phyloP scores from a whole-genome alignment of 768 basidiomycete species.

The Tephrocybe sp. region DNA sequence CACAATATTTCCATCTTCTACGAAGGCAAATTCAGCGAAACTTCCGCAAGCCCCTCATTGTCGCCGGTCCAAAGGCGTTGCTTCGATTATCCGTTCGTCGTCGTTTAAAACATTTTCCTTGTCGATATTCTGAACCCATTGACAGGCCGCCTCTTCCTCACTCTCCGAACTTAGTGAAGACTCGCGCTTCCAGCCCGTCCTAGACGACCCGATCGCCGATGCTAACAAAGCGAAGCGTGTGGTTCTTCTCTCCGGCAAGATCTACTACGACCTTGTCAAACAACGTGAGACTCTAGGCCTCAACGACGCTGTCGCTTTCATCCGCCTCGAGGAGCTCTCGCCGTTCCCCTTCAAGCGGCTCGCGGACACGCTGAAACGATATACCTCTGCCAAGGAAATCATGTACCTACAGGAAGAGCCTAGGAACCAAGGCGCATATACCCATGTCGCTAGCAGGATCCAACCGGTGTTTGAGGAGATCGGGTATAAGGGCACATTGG shows the following conservation, averaged over 20 bases:
- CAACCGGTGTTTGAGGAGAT: slow-evolving; percentile 44
- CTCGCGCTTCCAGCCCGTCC: slow-evolving; percentile 66
- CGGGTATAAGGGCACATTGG: slow-evolving; percentile 33
- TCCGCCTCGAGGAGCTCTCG: slow-evolving; percentile 83
- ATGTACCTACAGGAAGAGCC: slow-evolving; percentile 83
- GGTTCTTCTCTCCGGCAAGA: slow-evolving; percentile 78
- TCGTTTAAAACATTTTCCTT: neutral
- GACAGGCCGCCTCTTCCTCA: slow-evolving; percentile 73
- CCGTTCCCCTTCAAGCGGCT: slow-evolving; percentile 81
- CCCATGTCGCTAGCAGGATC: slow-evolving; percentile 63
- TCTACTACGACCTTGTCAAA: slow-evolving; percentile 85
- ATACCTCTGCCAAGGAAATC: slow-evolving; percentile 37
- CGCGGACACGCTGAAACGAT: slow-evolving; percentile 42
- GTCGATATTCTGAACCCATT: neutral
- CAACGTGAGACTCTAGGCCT: slow-evolving; percentile 55
- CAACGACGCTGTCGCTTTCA: slow-evolving; percentile 56
- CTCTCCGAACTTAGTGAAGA: slow-evolving; percentile 61
- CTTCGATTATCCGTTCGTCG: slow-evolving; percentile 69
- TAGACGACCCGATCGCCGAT: slow-evolving; percentile 48
- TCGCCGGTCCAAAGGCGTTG: slow-evolving; percentile 84
- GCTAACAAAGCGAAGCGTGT: slow-evolving; percentile 53
- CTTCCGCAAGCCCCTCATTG: slow-evolving; percentile 83
- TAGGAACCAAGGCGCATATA: slow-evolving; percentile 81
- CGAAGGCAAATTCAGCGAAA: slow-evolving; percentile 83
- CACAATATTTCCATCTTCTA: slow-evolving; percentile 93